Evolutionary conservation across 179 eudicot genomes (phyloP).

Genomic region (Beta lomatogona): DNA sequence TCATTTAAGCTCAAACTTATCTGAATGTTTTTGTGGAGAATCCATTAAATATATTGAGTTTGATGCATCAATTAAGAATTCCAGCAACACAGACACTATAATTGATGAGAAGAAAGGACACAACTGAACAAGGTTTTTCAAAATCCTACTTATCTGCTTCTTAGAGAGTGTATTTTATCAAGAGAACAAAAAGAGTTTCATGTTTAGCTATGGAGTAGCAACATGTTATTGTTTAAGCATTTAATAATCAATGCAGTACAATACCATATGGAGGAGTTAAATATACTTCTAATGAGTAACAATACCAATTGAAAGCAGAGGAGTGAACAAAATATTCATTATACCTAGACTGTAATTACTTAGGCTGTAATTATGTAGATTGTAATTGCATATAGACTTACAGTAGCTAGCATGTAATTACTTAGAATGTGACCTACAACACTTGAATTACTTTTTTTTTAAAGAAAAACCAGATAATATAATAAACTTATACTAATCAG

Average conservation of each 20-base stretch:
- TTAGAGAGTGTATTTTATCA: slow-evolving; percentile 51
- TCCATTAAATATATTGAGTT: slow-evolving; percentile 41
- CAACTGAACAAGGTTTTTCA: slow-evolving; percentile 53
- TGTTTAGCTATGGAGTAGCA: background rate
- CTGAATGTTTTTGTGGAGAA: slow-evolving; percentile 36
- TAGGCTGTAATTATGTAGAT: no score
- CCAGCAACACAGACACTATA: slow-evolving; percentile 57
- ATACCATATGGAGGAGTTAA: background rate
- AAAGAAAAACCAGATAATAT: no score
- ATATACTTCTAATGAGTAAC: background rate
- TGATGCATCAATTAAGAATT: slow-evolving; percentile 58
- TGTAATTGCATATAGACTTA: no score
- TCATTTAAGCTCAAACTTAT: slow-evolving; percentile 34
- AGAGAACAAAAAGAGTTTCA: slow-evolving; percentile 8
- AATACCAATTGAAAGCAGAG: background rate
- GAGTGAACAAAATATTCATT: no score
- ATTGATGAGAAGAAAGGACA: slow-evolving; percentile 73
- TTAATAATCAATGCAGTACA: background rate
- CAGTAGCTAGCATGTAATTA: no score
- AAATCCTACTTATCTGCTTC: slow-evolving; percentile 50
- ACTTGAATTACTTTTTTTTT: no score
- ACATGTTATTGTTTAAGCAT: background rate
- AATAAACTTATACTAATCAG: no score
- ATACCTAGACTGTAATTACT: no score
- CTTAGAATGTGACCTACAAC: no score